Percentiles rank a stretch among this genome's conserved stretches.
Conservation (phyloP, 352 stramenopile genomes). For the Pythium vanterpoolii region DNA sequence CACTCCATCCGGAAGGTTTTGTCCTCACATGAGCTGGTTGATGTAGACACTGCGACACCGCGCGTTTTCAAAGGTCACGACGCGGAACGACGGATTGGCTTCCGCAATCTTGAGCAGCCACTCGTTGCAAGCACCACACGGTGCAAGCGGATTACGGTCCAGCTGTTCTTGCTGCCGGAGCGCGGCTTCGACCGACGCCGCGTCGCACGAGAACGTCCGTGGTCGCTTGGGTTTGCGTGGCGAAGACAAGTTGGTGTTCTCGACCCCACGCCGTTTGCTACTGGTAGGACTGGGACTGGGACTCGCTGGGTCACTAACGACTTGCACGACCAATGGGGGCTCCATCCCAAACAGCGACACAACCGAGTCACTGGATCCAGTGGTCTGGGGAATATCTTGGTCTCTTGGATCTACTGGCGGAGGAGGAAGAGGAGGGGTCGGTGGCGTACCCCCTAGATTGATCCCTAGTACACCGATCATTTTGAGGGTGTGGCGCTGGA, state of each 20-base stretch:
- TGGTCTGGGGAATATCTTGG: slow-evolving; percentile 2
- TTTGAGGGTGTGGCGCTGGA: slow-evolving; percentile 91
- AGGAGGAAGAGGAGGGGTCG: no score
- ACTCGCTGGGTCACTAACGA: not conserved
- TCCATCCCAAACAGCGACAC: slow-evolving; percentile 11
- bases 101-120: slow-evolving; percentile 99
- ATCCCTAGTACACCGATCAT: slow-evolving; percentile 95
- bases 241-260: slow-evolving; percentile 28
- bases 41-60: slow-evolving; percentile 92
- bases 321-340: not conserved
- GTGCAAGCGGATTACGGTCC: slow-evolving; percentile 95
- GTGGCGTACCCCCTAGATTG: slow-evolving; percentile 34
- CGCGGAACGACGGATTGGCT: slow-evolving; percentile 95
- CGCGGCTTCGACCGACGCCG: slow-evolving; percentile 47
- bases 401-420: not conserved
- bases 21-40: slow-evolving; percentile 69
- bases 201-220: slow-evolving; percentile 79
- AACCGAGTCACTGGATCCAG: not conserved
- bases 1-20: not conserved
- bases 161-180: slow-evolving; percentile 25
- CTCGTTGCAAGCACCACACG: slow-evolving; percentile 98
- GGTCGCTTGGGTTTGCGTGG: slow-evolving; percentile 76
- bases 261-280: slow-evolving; percentile 1
- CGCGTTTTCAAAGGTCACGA: slow-evolving; percentile 96
- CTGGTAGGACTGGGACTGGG: slow-evolving; percentile 1